These are phyloP conservation scores for Wickerhamomyces sp. DNA, from an alignment of 1,139 yeast genomes.

Conservation along the genomic window DNA sequence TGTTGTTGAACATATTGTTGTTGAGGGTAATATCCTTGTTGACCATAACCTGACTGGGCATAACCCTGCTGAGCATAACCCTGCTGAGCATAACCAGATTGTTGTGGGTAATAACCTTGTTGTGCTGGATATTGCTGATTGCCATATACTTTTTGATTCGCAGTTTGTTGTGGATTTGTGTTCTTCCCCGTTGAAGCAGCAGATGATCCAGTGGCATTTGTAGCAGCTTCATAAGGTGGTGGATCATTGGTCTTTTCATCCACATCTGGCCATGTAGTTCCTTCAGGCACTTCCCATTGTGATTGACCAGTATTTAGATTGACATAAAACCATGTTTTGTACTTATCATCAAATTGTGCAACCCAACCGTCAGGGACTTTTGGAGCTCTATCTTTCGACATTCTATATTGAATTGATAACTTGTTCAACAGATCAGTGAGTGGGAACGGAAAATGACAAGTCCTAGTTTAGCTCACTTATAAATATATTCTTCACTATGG, in stretches of 20 bases:
- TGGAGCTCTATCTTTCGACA: slow-evolving; percentile 32
- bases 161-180: slow-evolving; percentile 4
- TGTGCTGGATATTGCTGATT: slow-evolving; percentile 13
- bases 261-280: slow-evolving; percentile 40
- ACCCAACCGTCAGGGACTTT: slow-evolving; percentile 77
- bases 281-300: slow-evolving; percentile 86
- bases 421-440: no score
- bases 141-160: slow-evolving; percentile 5
- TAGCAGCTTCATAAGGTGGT: slow-evolving; percentile 21
- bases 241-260: slow-evolving; percentile 11
- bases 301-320: slow-evolving; percentile 66
- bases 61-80: slow-evolving; percentile 18
- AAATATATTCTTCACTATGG: no score
- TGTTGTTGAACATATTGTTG: slow-evolving; percentile 30
- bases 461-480: no score
- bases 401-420: background rate
- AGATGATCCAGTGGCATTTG: slow-evolving; percentile 2
- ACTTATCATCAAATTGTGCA: slow-evolving; percentile 79
- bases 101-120: slow-evolving; percentile 14
- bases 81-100: slow-evolving; percentile 8
- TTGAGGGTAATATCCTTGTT: slow-evolving; percentile 19
- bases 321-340: slow-evolving; percentile 76
- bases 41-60: slow-evolving; percentile 21
- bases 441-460: no score
- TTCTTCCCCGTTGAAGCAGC: slow-evolving; percentile 11